phyloP scores from a whole-genome alignment of 257 asterid species.

The Echium plantagineum region DNA sequence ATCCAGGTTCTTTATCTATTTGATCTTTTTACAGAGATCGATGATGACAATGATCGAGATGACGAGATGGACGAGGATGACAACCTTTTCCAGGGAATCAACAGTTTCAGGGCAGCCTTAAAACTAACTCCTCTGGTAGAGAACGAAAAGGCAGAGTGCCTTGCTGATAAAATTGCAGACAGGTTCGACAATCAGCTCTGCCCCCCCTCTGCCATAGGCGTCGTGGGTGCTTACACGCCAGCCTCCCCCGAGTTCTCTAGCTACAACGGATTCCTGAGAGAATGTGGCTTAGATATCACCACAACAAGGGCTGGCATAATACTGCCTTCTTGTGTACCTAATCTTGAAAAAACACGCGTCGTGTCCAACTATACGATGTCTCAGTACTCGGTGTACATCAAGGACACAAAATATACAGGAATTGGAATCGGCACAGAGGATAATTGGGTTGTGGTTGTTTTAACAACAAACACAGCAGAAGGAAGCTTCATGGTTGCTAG shows the following conservation, averaged over 20 bases:
- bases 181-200: constrained; percentile 63
- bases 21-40: not conserved
- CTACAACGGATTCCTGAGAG: constrained; percentile 35
- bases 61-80: constrained; percentile 57
- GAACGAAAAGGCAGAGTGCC: constrained; percentile 73
- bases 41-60: not conserved
- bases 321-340: constrained; percentile 4
- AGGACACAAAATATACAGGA: not conserved
- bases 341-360: not conserved
- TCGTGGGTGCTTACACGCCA: constrained; percentile 50
- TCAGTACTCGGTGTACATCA: not conserved
- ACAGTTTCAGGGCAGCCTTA: constrained; percentile 54
- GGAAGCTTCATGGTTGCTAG: constrained; percentile 33
- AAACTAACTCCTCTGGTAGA: constrained; percentile 48
- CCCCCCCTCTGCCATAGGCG: constrained; percentile 61
- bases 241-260: constrained; percentile 43
- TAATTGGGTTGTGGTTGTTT: constrained; percentile 65
- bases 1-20: no score
- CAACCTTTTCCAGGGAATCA: constrained; percentile 52
- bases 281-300: not conserved
- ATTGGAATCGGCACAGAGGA: constrained; percentile 53
- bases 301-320: constrained; percentile 1
- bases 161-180: constrained; percentile 60
- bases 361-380: constrained; percentile 1
- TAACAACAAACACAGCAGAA: constrained; percentile 60